Base-by-base conservation (phyloP, 2,329 filamentous ascomycete genomes). In the Trichoderma sp. region DNA sequence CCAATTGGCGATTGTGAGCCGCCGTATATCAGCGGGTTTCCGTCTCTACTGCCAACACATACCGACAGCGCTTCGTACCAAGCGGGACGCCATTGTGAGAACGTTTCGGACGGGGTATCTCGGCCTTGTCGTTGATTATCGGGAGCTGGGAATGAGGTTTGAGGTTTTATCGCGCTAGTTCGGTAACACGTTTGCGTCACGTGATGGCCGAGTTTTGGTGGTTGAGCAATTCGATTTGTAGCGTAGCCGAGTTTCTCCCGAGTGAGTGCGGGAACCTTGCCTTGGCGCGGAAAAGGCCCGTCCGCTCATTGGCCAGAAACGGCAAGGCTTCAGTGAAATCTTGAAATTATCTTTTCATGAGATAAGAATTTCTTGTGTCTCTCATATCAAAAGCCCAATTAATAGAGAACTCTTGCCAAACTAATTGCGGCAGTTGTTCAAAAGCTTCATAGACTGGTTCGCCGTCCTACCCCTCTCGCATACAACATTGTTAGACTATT, bases 41-140 rank as follows among this genome's bases (percentile, higher is more conserved):
- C 72, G 76, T 76, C 67, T 50, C 29, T 50, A 27, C 29, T 27
- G 72, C 72, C 73, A 71, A 71, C 35, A 92, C 95, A 87, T 92
- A 98, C 96, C 94, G 88, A 96, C 89, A 89, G 95, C 95, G 91
- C 92, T 95, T 91, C 94, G 95, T 91, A 93, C 95, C 89, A 98
- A 91, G 91, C 95, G 95, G 88, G 95, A 98, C 91, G 96, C 96
- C 96, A 98, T 98, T 93, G 89, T 94, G 90, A 86, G 86, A 33
- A 88, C 89, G 86, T 84, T 87, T 85, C 87, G 86, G 87, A 87
- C 88, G 88, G 86, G 85, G 84, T 87, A 84, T 83, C 84, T 83
- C 80, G 82, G 81, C 82, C 83, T 85, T 85, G 82, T 84, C 84
- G 84, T 84, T 87, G 83, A 45, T 45, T 45, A 38, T 83, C 80